These are phyloP conservation scores for Ceriops tagal DNA, from an alignment of 345 rosid species.

Conservation along the genomic window DNA sequence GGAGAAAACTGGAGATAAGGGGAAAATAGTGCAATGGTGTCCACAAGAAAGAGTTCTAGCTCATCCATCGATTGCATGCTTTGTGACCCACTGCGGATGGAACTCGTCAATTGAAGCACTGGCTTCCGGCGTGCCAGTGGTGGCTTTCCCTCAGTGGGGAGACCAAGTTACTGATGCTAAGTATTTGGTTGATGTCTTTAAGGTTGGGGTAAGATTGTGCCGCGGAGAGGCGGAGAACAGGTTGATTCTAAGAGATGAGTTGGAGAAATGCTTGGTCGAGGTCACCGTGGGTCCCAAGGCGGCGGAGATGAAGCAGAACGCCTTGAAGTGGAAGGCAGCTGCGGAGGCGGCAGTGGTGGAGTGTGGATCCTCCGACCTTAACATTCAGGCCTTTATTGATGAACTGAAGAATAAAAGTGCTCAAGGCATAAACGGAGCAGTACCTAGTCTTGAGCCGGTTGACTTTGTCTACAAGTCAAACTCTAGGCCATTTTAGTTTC, in stretches of 20 bases:
- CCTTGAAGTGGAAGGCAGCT: slow-evolving; percentile 60
- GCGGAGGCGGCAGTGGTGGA: slow-evolving; percentile 69
- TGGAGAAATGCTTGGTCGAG: slow-evolving; percentile 56
- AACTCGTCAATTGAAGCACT: slow-evolving; percentile 79
- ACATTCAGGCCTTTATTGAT: slow-evolving; percentile 61
- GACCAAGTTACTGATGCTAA: slow-evolving; percentile 79
- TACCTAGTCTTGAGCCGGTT: background rate
- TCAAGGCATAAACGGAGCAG: background rate
- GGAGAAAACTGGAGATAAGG: slow-evolving; percentile 50
- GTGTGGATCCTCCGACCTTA: slow-evolving; percentile 70
- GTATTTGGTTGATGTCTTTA: slow-evolving; percentile 58
- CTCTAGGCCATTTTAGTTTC: too few relatives aligned
- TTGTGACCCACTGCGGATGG: slow-evolving; percentile 91
- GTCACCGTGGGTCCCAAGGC: slow-evolving; percentile 54
- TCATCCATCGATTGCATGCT: slow-evolving; percentile 67
- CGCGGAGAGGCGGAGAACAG: slow-evolving; percentile 58
- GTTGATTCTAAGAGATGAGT: slow-evolving; percentile 57
- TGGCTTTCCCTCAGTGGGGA: slow-evolving; percentile 80
- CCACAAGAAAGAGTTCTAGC: slow-evolving; percentile 70
- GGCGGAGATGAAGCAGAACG: slow-evolving; percentile 49
- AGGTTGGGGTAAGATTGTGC: slow-evolving; percentile 60
- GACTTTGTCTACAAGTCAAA: too few relatives aligned
- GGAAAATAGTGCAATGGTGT: slow-evolving; percentile 66
- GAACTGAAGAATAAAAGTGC: slow-evolving; percentile 38
- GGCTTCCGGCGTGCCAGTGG: slow-evolving; percentile 56